Percentiles rank a stretch among this genome's conserved stretches.
These are phyloP conservation scores for Inosperma sp. DNA, from an alignment of 768 basidiomycete genomes.

Conservation along the genomic window DNA sequence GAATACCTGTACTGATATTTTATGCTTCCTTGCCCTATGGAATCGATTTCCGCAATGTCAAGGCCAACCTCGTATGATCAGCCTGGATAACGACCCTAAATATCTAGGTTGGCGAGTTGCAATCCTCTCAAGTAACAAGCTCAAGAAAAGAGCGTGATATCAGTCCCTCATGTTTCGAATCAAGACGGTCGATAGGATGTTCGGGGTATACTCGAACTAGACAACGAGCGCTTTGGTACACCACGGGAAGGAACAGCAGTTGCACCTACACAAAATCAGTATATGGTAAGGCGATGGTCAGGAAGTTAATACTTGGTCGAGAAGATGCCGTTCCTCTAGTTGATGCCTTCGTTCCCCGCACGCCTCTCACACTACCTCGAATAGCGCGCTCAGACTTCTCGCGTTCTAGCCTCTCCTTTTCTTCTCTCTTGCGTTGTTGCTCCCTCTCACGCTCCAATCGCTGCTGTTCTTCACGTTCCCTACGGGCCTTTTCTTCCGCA, in stretches of 20 bases:
- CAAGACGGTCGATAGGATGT: conserved; percentile 9
- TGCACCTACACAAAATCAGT: conserved; percentile 8
- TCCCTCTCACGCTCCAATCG: conserved; percentile 45
- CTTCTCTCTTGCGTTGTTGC: conserved; percentile 41
- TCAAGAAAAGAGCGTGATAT: too few relatives aligned
- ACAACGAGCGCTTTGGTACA: conserved; percentile 14
- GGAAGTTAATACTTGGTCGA: conserved; percentile 39
- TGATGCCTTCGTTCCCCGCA: conserved; percentile 67
- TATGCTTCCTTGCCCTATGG: too few relatives aligned
- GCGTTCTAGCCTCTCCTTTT: conserved; percentile 39
- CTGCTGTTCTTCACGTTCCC: conserved; percentile 45
- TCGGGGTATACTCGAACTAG: conserved; percentile 10
- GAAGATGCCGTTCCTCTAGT: conserved; percentile 37
- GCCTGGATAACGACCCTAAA: too few relatives aligned
- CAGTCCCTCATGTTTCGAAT: background rate
- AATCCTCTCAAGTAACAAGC: too few relatives aligned
- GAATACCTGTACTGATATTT: too few relatives aligned
- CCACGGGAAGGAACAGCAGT: conserved; percentile 14
- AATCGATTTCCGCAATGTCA: too few relatives aligned
- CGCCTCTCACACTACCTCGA: conserved; percentile 62
- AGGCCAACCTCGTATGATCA: too few relatives aligned
- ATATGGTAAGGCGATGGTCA: too few relatives aligned
- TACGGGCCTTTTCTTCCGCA: conserved; percentile 36
- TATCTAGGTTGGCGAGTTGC: too few relatives aligned
- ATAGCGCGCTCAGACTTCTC: conserved; percentile 40